A percentile compares a stretch with the other conserved stretches of the same genome.
Evolutionary conservation across 2,329 filamentous ascomycete genomes (phyloP).

Genomic region (Penicillium hordei): DNA sequence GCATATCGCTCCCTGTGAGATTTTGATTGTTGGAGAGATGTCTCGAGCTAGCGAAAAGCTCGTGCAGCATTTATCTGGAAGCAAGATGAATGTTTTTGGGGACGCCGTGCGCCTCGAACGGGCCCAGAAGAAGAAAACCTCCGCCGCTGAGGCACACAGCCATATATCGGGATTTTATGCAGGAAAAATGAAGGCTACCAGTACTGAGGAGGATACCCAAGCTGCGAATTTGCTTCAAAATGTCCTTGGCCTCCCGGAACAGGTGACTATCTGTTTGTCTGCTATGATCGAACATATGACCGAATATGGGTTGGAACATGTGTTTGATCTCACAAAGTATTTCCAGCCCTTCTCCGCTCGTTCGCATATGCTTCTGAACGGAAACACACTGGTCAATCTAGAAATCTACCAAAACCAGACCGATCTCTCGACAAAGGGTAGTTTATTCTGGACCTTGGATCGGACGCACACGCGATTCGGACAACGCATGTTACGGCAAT

Average conservation of each 20-base stretch:
- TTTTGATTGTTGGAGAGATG: conserved; percentile 86
- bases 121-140: conserved; percentile 72
- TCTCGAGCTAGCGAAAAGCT: conserved; percentile 92
- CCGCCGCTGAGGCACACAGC: conserved; percentile 79
- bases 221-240: conserved; percentile 74
- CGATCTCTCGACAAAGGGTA: conserved; percentile 79
- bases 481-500: conserved; percentile 82
- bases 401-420: conserved; percentile 96
- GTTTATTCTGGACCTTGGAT: conserved; percentile 92
- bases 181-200: conserved; percentile 68
- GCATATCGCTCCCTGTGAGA: conserved; percentile 93
- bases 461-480: conserved; percentile 89
- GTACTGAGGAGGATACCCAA: conserved; percentile 53
- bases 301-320: conserved; percentile 90
- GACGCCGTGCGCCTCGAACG: conserved; percentile 85
- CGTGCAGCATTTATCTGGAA: conserved; percentile 82
- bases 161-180: conserved; percentile 94
- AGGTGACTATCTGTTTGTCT: conserved; percentile 87
- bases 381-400: conserved; percentile 87
- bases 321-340: conserved; percentile 94
- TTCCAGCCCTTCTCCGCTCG: conserved; percentile 93
- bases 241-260: conserved; percentile 78
- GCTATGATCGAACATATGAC: conserved; percentile 93
- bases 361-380: conserved; percentile 94
- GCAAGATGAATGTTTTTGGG: conserved; percentile 86